These are phyloP conservation scores for Candida ortonii DNA, from an alignment of 805 yeast genomes.

Conservation along the genomic window DNA sequence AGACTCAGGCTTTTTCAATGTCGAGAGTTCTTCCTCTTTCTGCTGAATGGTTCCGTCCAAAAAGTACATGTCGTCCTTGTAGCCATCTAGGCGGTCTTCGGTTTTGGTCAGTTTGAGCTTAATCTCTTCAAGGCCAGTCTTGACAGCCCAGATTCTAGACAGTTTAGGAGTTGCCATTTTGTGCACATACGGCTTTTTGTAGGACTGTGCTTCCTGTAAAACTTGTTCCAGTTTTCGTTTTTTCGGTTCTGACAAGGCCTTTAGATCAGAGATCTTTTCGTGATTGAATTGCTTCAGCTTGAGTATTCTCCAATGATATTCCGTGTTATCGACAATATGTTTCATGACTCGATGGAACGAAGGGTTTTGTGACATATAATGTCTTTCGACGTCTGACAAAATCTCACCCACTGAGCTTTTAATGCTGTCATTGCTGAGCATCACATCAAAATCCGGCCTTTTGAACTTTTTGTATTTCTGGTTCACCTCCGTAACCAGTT, in stretches of 20 bases:
- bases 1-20: background rate
- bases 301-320: slow-evolving; percentile 27
- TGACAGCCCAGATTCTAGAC: slow-evolving; percentile 27
- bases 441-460: slow-evolving; percentile 21
- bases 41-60: slow-evolving; percentile 22
- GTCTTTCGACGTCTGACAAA: slow-evolving; percentile 23
- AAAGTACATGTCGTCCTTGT: slow-evolving; percentile 30
- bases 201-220: slow-evolving; percentile 7
- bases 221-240: slow-evolving; percentile 27
- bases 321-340: slow-evolving; percentile 18
- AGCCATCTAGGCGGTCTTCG: slow-evolving; percentile 22
- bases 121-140: slow-evolving; percentile 23
- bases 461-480: slow-evolving; percentile 23
- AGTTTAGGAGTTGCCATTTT: slow-evolving; percentile 30
- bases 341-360: slow-evolving; percentile 15
- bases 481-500: slow-evolving; percentile 16
- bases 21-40: slow-evolving; percentile 5
- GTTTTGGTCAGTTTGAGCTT: slow-evolving; percentile 11
- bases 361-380: slow-evolving; percentile 15
- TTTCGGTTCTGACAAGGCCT: slow-evolving; percentile 12
- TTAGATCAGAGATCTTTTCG: slow-evolving; percentile 19
- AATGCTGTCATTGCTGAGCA: slow-evolving; percentile 15
- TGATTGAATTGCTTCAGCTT: slow-evolving; percentile 31
- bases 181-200: slow-evolving; percentile 24
- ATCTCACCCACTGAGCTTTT: slow-evolving; percentile 16